Conservation (phyloP, 331 rosid genomes). For the Dryas integrifolia region DNA sequence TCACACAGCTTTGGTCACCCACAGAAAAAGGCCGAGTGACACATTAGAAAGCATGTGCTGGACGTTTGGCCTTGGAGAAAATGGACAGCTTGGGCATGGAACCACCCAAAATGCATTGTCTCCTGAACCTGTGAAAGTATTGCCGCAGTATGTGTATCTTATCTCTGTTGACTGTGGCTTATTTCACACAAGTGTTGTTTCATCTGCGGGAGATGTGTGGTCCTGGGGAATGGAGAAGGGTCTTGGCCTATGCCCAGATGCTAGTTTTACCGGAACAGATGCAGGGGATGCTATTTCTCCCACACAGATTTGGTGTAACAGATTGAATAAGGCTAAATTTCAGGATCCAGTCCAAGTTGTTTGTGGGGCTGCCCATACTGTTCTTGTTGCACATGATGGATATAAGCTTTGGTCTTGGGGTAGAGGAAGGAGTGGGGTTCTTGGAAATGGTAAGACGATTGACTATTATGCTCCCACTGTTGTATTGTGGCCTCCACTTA, state of each 20-base stretch:
- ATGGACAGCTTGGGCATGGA: constrained; percentile 96
- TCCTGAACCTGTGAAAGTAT: constrained; percentile 62
- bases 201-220: constrained; percentile 82
- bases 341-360: constrained; percentile 59
- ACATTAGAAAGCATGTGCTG: constrained; percentile 57
- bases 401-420: constrained; percentile 91
- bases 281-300: constrained; percentile 81
- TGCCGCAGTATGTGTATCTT: constrained; percentile 51
- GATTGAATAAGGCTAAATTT: constrained; percentile 45
- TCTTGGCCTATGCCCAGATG: constrained; percentile 89
- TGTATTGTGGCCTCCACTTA: constrained; percentile 62
- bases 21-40: constrained; percentile 43
- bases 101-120: constrained; percentile 47
- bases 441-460: constrained; percentile 60
- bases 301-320: constrained; percentile 34
- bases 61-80: constrained; percentile 90
- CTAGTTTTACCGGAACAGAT: constrained; percentile 48
- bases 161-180: constrained; percentile 71
- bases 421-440: constrained; percentile 84
- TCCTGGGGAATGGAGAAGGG: constrained; percentile 99
- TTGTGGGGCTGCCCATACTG: constrained; percentile 94
- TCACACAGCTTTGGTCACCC: constrained; percentile 87
- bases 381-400: constrained; percentile 63
- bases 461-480: constrained; percentile 58
- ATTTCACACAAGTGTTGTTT: constrained; percentile 82